Conservation (phyloP, 2,329 filamentous ascomycete species). For the Colletotrichum paranaense region DNA sequence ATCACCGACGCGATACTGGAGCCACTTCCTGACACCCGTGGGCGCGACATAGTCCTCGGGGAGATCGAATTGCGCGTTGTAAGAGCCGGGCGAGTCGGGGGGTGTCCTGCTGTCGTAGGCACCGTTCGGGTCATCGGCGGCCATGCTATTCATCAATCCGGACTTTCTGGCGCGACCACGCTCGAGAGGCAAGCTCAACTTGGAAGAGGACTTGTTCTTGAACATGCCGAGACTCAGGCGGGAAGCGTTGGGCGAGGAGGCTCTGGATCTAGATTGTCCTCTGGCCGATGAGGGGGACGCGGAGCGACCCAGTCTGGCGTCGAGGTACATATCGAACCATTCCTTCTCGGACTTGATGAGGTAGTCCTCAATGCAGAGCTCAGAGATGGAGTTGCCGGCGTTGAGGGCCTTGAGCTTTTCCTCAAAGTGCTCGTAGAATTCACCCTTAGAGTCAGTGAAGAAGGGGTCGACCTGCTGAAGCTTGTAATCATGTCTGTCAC, state of each 20-base stretch:
- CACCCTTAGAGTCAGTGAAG: conserved; percentile 73
- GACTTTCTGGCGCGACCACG: conserved; percentile 24
- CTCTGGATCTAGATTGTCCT: conserved; percentile 1
- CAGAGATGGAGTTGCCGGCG: conserved; percentile 66
- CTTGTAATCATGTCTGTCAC: conserved; percentile 70
- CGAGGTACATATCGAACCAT: conserved; percentile 70
- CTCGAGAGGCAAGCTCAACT: conserved; percentile 27
- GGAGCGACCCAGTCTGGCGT: conserved; percentile 66
- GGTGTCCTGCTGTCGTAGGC: conserved; percentile 23
- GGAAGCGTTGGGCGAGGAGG: conserved; percentile 23
- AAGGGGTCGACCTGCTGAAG: conserved; percentile 75
- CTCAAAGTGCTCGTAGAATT: conserved; percentile 70
- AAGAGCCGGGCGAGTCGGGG: conserved; percentile 41
- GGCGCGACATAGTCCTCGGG: conserved; percentile 67
- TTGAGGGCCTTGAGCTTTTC: conserved; percentile 64
- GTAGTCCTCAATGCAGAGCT: conserved; percentile 74
- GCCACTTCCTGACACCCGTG: conserved; percentile 61
- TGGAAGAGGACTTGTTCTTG: conserved; percentile 31
- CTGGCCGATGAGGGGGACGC: conserved; percentile 49
- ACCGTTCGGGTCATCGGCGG: not conserved
- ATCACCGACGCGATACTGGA: conserved; percentile 67
- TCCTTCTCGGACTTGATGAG: conserved; percentile 74
- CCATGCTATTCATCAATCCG: conserved; percentile 21
- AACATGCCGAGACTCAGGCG: conserved; percentile 25
- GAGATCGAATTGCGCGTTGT: conserved; percentile 66